Evolutionary conservation across 2,329 filamentous ascomycete genomes (phyloP).

Genomic region (Dactylonectria macrodidyma): DNA sequence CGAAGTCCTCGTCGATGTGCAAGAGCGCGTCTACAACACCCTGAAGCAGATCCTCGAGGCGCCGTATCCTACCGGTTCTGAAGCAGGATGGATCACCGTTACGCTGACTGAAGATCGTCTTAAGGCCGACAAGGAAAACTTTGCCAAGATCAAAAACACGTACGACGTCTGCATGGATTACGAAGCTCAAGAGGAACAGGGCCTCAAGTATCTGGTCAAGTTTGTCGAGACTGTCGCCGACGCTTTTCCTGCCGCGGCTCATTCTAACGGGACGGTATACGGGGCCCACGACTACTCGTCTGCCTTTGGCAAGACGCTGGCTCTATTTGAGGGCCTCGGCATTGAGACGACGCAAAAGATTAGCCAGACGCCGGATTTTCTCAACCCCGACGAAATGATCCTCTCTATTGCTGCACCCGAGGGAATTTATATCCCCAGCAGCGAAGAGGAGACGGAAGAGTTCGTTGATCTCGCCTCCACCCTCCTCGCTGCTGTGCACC

Average conservation of each 20-base stretch:
- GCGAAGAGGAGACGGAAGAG: neutral
- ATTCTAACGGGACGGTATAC: neutral
- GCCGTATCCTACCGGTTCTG: conserved; percentile 71
- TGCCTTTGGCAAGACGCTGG: conserved; percentile 25
- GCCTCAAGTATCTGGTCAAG: conserved; percentile 68
- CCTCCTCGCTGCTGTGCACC: conserved; percentile 19
- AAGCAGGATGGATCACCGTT: conserved; percentile 30
- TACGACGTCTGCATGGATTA: conserved; percentile 79
- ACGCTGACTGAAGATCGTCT: conserved; percentile 52
- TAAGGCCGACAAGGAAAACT: conserved; percentile 71
- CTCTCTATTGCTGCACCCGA: neutral
- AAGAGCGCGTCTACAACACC: neutral
- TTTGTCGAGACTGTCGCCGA: conserved; percentile 61
- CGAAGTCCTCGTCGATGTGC: neutral
- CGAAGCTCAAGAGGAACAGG: conserved; percentile 67
- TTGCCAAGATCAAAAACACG: conserved; percentile 74
- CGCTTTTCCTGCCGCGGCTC: conserved; percentile 21
- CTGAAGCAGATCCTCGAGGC: conserved; percentile 52
- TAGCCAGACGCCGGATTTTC: neutral
- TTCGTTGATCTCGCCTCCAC: conserved; percentile 20
- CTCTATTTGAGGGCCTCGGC: conserved; percentile 32
- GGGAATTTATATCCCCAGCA: neutral
- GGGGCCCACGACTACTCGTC: neutral
- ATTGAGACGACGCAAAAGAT: conserved; percentile 31
- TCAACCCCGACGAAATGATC: conserved; percentile 20